Evolutionary conservation across 2,329 filamentous ascomycete genomes (phyloP).

Genomic region (Fusarium robinianum): DNA sequence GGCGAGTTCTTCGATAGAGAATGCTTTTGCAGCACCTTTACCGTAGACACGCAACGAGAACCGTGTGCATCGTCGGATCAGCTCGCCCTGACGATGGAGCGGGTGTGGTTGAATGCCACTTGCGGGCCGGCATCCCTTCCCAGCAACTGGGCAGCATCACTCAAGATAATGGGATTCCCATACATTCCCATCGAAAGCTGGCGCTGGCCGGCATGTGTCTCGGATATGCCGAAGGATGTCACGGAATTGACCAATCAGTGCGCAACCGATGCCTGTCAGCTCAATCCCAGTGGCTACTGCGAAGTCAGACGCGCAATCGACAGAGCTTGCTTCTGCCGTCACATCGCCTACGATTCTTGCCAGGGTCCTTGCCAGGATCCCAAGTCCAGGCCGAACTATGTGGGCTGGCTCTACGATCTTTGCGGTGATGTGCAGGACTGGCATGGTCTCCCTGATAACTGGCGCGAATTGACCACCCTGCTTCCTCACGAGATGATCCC

Average conservation of each 20-base stretch:
- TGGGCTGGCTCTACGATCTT: conserved; percentile 2
- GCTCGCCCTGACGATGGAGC: background rate
- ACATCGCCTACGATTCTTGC: conserved; percentile 3
- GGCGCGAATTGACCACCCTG: background rate
- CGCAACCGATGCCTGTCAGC: conserved; percentile 1
- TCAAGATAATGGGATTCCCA: background rate
- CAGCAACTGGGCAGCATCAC: background rate
- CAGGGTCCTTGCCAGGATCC: background rate
- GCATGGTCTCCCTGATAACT: conserved; percentile 2
- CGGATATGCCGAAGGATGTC: background rate
- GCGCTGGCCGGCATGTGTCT: conserved; percentile 1
- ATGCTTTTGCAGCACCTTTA: conserved; percentile 20
- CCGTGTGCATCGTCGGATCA: conserved; percentile 1
- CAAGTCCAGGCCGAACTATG: background rate
- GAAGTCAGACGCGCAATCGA: background rate
- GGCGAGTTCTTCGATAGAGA: conserved; percentile 20
- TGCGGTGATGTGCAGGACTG: conserved; percentile 2
- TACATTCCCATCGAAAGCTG: conserved; percentile 3
- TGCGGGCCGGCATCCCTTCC: conserved; percentile 8
- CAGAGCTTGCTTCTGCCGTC: conserved; percentile 1
- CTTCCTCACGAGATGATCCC: conserved; percentile 16
- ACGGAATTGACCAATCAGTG: background rate
- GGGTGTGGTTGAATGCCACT: conserved; percentile 17
- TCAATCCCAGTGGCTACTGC: conserved; percentile 4
- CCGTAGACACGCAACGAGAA: background rate